Base-by-base conservation (phyloP, 75 land plant genomes). In the Adiantum capillusveneris region DNA sequence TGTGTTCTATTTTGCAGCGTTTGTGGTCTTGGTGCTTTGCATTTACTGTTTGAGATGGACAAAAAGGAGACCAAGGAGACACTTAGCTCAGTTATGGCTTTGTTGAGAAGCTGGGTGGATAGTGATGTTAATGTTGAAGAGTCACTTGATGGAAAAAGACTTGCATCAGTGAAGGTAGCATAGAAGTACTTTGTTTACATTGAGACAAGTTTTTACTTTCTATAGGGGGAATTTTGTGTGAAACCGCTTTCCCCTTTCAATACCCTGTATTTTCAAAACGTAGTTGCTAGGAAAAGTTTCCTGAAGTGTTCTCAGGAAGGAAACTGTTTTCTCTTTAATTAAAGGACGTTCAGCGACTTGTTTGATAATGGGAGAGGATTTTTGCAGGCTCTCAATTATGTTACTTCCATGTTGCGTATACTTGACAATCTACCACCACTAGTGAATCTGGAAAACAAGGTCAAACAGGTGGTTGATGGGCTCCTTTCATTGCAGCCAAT, bases 1-100 rank as follows among this genome's bases (percentile, higher is more conserved):
- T 9, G 9, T 34, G 7, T 34, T 34, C 9, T 34, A 34, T 34
- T n/a, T 31, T 41, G 66, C 66, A 70, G 73, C 57, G 30, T 31
- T 30, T 51, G 50, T 57, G 73, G 73, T 24, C 53, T 57, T 22
- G 59, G 59, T 44, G 73, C 73, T 11, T 64, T 70, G 66, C 65
- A 64, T 44, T 31, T 65, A 22, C 26, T 70, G 28, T 70, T 70
- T 39, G 73, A 65, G 51, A 41, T 63, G 25, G 66, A 44, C 31
- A 42, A 26, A 53, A 50, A 31, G 51, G 42, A 53, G 17, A 25
- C 28, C 24, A 53, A 53, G 13, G 55, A 53, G 55, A 26, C 25
- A 2, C 28, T 53, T 11, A 25, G 27, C 1, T 24, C 29, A 1
- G 25, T 53, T 5, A 26, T 53, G 3, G 25, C 18, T 53, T 19